Conservation (phyloP, 225 moss, liverwort and hornwort genomes). For the Climacium dendroides region DNA sequence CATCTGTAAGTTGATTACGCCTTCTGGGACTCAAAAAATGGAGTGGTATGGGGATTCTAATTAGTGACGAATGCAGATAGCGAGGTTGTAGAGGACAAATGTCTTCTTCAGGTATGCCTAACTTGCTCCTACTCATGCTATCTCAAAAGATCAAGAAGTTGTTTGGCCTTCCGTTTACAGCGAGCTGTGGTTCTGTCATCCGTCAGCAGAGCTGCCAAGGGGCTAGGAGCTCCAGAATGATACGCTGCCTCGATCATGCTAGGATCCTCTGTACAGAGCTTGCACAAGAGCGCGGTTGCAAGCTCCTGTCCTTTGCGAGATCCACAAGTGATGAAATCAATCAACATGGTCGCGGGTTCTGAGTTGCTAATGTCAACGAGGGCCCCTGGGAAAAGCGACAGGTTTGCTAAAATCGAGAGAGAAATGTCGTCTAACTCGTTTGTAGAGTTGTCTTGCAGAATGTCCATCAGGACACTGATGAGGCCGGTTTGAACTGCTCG, state of each 20-base stretch:
- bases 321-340: constrained; percentile 2
- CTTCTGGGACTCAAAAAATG: background rate
- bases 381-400: background rate
- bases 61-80: background rate
- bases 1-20: background rate
- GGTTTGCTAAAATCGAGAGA: constrained; percentile 10
- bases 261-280: constrained; percentile 1
- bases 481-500: constrained; percentile 10
- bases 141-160: constrained; percentile 1
- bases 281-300: constrained; percentile 12
- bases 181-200: background rate
- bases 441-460: background rate
- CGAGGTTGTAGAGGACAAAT: background rate
- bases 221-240: background rate
- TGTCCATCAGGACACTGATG: background rate
- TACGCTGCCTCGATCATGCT: background rate
- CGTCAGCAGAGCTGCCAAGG: background rate
- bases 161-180: constrained; percentile 16
- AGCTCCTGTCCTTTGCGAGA: constrained; percentile 8
- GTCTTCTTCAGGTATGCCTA: background rate
- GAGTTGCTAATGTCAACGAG: background rate
- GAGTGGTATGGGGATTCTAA: background rate
- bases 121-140: background rate
- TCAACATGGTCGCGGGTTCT: background rate
- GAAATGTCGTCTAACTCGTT: constrained; percentile 5